phyloP scores from a whole-genome alignment of 805 yeast genomes.

The Yamadazyma olivae region DNA sequence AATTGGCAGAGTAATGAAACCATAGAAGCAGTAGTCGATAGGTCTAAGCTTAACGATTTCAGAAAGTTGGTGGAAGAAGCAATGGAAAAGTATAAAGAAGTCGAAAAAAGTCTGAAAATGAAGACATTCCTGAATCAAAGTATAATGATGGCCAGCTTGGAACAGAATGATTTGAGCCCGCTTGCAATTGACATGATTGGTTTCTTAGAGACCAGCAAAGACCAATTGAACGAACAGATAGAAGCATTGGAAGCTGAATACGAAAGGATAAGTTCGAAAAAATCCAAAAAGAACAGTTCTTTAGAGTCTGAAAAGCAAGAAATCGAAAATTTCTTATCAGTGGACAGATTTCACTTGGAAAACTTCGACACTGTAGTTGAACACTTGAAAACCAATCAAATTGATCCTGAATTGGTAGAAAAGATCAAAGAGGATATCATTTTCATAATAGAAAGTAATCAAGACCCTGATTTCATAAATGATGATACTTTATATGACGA shows the following conservation, averaged over 20 bases:
- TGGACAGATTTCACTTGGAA: conserved; percentile 36
- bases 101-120: conserved; percentile 41
- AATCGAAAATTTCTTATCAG: conserved; percentile 26
- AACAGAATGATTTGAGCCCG: conserved; percentile 26
- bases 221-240: conserved; percentile 31
- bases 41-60: conserved; percentile 32
- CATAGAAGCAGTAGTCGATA: conserved; percentile 23
- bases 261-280: conserved; percentile 37
- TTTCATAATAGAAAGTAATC: conserved; percentile 34
- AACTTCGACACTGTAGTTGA: conserved; percentile 30
- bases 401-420: conserved; percentile 29
- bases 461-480: conserved; percentile 34
- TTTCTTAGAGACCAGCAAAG: conserved; percentile 27
- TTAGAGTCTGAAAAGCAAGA: conserved; percentile 42
- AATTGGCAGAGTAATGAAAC: conserved; percentile 41
- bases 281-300: conserved; percentile 34
- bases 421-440: conserved; percentile 39
- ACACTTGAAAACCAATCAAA: conserved; percentile 23
- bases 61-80: conserved; percentile 42
- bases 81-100: conserved; percentile 44
- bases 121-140: conserved; percentile 44
- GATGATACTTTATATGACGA: conserved; percentile 43
- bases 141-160: conserved; percentile 41
- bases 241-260: conserved; percentile 37
- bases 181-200: conserved; percentile 33